A percentile compares a stretch with the other conserved stretches of the same genome.
These are phyloP conservation scores for Auricularia cornea DNA, from an alignment of 768 basidiomycete species.

Conservation along the genomic window DNA sequence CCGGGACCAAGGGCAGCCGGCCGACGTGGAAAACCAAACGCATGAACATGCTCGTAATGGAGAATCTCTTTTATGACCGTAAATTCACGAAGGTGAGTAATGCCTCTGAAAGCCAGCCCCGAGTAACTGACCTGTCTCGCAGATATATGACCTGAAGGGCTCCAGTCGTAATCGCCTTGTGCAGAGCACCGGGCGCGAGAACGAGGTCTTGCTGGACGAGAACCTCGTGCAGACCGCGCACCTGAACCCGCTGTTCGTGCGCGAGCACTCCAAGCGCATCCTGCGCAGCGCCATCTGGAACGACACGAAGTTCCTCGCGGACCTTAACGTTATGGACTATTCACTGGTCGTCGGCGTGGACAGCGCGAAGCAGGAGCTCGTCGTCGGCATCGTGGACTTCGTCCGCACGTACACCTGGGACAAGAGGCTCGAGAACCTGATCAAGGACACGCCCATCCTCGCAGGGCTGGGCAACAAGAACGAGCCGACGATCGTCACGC, in stretches of 20 bases:
- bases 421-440: conserved; percentile 97
- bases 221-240: conserved; percentile 88
- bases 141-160: conserved; percentile 98
- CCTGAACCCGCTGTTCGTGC: conserved; percentile 82
- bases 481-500: conserved; percentile 94
- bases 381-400: conserved; percentile 94
- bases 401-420: conserved; percentile 97
- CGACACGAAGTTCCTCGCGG: conserved; percentile 90
- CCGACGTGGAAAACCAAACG: conserved; percentile 72
- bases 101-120: not conserved
- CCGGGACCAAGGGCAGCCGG: conserved; percentile 42
- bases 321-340: conserved; percentile 97
- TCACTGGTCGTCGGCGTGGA: conserved; percentile 96
- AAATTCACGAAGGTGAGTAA: conserved; percentile 71
- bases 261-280: conserved; percentile 94
- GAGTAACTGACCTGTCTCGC: not conserved
- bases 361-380: conserved; percentile 77
- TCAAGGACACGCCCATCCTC: conserved; percentile 89
- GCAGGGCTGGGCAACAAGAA: conserved; percentile 69
- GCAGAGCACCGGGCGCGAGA: conserved; percentile 78
- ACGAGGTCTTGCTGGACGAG: conserved; percentile 93
- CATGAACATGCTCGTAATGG: conserved; percentile 97
- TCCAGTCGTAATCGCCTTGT: conserved; percentile 92
- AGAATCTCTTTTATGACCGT: conserved; percentile 91
- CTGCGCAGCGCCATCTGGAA: conserved; percentile 85